Evolutionary conservation across 345 rosid species (phyloP), one percentile per base, ranked within the genome.

Genomic region (Salix koriyanagi): DNA sequence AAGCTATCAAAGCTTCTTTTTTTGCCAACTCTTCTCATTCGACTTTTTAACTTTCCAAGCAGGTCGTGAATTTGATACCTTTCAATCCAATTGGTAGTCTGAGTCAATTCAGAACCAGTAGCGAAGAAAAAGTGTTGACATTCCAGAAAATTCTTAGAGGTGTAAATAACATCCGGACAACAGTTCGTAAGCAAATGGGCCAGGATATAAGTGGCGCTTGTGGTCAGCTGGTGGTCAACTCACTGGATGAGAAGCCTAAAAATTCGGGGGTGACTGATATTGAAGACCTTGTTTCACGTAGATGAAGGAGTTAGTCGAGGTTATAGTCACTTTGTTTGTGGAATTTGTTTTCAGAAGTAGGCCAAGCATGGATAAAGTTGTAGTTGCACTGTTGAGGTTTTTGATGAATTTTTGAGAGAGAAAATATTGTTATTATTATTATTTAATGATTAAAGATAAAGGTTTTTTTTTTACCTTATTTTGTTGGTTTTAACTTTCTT

Each of bases 21-120:
- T 39, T 39, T 28, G 12, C 12, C 42, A 1, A 41, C 14, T 41
- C 44, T 15, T 64, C 67, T 64, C 28, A 70, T 82, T 70, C 74
- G 48, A 75, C 77, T 58, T 2, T 71, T 32, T 73, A n/a, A 60
- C 74, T 6, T 76, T 79, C 48, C 34, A 21, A 70, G 58, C 91
- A 96, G 99, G 97, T 96, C 32, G 91, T 92, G 72, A 95, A 95
- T 79, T 84, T 95, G 90, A 95, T 95, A 72, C 98, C 99, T 44
- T 93, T 95, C 76, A 95, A 91, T 77, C 93, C 99, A 30, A 93
- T 91, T 25, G 94, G 98, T 19, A 88, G 84, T 65, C 79, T 81
- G 58, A 93, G 94, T 84, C 87, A 87, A 70, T 96, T 88, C 84
- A 84, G 74, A 66, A 90, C 96, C 28, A 90, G 94, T 72, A 72